Conservation (phyloP, 257 asterid genomes). For the Agastache rugosa region DNA sequence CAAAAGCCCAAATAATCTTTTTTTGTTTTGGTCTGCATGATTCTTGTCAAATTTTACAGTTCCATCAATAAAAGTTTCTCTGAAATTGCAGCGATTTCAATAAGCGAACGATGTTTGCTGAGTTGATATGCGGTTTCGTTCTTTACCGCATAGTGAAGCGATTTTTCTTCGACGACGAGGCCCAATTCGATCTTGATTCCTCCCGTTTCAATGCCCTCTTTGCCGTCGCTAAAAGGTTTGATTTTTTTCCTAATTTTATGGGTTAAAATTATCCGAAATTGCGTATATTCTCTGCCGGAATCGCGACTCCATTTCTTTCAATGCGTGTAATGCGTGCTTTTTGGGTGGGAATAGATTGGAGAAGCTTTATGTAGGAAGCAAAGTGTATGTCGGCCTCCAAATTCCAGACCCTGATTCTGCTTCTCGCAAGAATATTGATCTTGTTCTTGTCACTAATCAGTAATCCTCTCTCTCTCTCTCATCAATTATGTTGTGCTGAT, state of each 20-base stretch:
- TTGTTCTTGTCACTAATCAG: conserved; percentile 71
- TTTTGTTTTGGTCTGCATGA: neutral
- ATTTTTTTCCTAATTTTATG: neutral
- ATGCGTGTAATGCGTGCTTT: conserved; percentile 12
- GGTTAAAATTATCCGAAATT: neutral
- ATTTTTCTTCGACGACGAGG: conserved; percentile 56
- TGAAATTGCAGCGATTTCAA: neutral
- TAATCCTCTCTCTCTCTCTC: conserved; percentile 26
- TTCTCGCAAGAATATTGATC: conserved; percentile 70
- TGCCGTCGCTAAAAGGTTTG: conserved; percentile 62
- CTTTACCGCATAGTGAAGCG: conserved; percentile 52
- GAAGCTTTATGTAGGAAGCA: conserved; percentile 68
- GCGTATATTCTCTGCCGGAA: neutral
- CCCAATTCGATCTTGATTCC: conserved; percentile 46
- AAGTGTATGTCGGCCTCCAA: conserved; percentile 69
- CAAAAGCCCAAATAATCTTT: neutral
- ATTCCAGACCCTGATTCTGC: conserved; percentile 85
- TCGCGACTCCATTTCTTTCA: neutral
- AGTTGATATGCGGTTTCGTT: conserved; percentile 66
- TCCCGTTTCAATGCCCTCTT: conserved; percentile 59
- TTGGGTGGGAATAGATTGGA: conserved; percentile 51
- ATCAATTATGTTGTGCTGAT: neutral
- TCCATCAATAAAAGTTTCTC: neutral
- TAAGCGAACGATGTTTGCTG: conserved; percentile 55
- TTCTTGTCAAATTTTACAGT: neutral